These are phyloP conservation scores for Auricularia sp. DNA, from an alignment of 768 basidiomycete species.

Conservation along the genomic window DNA sequence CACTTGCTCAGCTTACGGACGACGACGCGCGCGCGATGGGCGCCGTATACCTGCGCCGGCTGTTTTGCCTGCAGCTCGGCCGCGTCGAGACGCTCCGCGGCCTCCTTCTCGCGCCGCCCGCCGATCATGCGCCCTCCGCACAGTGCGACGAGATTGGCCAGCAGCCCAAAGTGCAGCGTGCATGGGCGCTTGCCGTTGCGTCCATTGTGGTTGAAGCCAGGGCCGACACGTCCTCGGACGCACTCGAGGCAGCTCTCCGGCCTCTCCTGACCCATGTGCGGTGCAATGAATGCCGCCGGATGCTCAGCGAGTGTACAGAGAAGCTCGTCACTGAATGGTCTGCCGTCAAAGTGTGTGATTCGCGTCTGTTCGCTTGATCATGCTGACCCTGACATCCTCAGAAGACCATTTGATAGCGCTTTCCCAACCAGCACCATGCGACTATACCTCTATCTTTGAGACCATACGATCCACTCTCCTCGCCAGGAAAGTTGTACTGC, in stretches of 20 bases:
- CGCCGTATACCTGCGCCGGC: slow-evolving; percentile 31
- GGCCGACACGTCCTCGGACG: slow-evolving; percentile 59
- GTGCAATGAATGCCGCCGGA: slow-evolving; percentile 56
- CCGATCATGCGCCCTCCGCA: slow-evolving; percentile 12
- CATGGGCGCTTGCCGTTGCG: too few species aligned
- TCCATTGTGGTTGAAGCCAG: too few species aligned
- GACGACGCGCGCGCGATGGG: slow-evolving; percentile 8
- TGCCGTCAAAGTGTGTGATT: slow-evolving; percentile 42
- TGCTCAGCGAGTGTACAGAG: slow-evolving; percentile 57
- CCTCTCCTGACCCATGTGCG: slow-evolving; percentile 59
- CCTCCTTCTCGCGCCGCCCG: slow-evolving; percentile 20
- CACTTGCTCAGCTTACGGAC: slow-evolving; percentile 11
- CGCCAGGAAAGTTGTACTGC: too few species aligned
- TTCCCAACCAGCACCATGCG: too few species aligned
- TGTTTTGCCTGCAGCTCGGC: slow-evolving; percentile 29
- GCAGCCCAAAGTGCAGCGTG: slow-evolving; percentile 17
- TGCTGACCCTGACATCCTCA: not conserved
- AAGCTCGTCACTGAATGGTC: slow-evolving; percentile 69
- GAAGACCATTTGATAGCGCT: not conserved
- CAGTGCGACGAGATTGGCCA: too few species aligned
- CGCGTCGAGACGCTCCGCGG: slow-evolving; percentile 27
- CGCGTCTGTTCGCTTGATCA: accelerated
- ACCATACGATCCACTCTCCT: too few species aligned
- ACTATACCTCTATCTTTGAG: too few species aligned
- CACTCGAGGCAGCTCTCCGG: slow-evolving; percentile 62